phyloP scores from a whole-genome alignment of 176 grass and related monocot species.

The Raddia distichophylla region DNA sequence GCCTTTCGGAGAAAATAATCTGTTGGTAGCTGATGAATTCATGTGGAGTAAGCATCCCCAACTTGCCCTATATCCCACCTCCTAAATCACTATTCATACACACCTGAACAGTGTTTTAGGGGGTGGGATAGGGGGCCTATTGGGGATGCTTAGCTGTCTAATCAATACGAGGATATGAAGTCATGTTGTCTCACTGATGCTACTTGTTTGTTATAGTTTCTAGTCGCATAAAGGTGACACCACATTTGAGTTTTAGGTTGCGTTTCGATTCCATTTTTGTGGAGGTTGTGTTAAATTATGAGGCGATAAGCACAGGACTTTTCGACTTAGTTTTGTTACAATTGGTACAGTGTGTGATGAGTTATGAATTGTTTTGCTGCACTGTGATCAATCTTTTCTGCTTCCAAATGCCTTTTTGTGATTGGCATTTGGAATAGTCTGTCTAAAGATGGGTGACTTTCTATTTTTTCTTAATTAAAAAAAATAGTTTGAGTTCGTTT shows the following conservation, averaged over 20 bases:
- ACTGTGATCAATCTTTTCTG: background rate
- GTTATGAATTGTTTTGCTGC: background rate
- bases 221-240: constrained; percentile 6
- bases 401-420: constrained; percentile 16
- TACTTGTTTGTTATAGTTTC: constrained; percentile 7
- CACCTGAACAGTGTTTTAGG: too few relatives aligned
- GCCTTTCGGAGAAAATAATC: background rate
- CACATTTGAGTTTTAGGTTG: constrained; percentile 16
- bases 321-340: constrained; percentile 21
- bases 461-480: background rate
- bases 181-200: constrained; percentile 1
- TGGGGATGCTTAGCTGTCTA: background rate
- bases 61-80: too few relatives aligned
- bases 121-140: too few relatives aligned
- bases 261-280: constrained; percentile 11
- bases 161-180: background rate
- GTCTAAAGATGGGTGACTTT: background rate
- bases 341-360: background rate
- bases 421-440: background rate
- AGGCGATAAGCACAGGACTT: constrained; percentile 11
- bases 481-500: background rate
- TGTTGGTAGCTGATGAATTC: background rate
- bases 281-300: constrained; percentile 15
- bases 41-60: background rate
- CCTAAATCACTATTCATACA: too few relatives aligned